Base-by-base conservation (phyloP, 2,329 filamentous ascomycete species). In the Aspergillus calidoustus region DNA sequence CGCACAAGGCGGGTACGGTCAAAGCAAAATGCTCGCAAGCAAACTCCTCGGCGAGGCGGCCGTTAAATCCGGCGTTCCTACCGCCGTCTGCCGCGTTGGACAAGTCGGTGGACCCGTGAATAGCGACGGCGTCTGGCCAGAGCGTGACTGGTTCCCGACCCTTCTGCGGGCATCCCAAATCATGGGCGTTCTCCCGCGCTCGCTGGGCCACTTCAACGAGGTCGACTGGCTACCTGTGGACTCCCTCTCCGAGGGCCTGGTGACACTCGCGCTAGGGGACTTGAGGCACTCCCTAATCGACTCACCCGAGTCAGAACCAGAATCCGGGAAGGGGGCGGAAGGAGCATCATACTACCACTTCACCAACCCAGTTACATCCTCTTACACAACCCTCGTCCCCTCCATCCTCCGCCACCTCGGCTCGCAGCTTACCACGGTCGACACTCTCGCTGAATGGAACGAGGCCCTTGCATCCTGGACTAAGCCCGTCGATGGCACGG, bases 221-320 rank as follows among this genome's bases (percentile, higher is more conserved):
- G 19, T 64, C 7, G 53, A 57, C 41, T 64, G 62, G 62, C 34
- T 64, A 5, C 62, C 62, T 8, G 62, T 64, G 28, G 59, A 62
- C 23, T 30, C 19, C 13, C 17, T 64, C 3, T 49, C 59, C 15
- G 54, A 48, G 44, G 15, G 34, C 1, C 23, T 64, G 5, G 44
- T 41, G 23, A 52, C 52, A n/a, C 50, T 57, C 4, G 30, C 48
- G 6, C 23, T 61, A 6, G 59, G 22, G 17, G 47, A 30, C n/a
- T 41, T 41, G 34, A 15, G 11, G 5, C 34, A 41, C 15, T 11
- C 34, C 11, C 4, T 5, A 41, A 41, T 13, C 15, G 34, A 13
- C 34, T 15, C 25, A 28, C 25, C 6, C 25, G 25, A 28, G 6
- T 28, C 6, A 28, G 25, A 28, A 54, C 13, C 9, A 7, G 34